Percentiles rank a stretch among this genome's conserved stretches.
phyloP scores from a whole-genome alignment of 2,329 filamentous ascomycete species.

The Teratosphaeria epicoccoides region DNA sequence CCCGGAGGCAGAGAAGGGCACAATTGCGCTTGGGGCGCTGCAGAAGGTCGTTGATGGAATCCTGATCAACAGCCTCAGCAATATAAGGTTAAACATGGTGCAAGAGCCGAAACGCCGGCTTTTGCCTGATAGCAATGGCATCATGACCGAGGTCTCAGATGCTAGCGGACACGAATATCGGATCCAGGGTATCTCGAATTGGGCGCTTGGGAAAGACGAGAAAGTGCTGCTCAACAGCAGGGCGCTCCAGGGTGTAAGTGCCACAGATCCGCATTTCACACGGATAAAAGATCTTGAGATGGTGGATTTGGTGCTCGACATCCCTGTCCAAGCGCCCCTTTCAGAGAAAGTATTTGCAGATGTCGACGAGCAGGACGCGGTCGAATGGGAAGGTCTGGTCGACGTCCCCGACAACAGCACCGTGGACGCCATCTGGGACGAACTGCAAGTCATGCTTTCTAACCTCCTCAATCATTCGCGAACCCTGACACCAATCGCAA shows the following conservation, averaged over 20 bases:
- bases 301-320: conserved; percentile 62
- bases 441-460: conserved; percentile 42
- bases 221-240: conserved; percentile 70
- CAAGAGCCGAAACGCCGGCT: conserved; percentile 43
- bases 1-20: not conserved
- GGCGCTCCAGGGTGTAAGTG: conserved; percentile 54
- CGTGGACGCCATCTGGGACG: conserved; percentile 38
- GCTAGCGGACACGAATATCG: conserved; percentile 44
- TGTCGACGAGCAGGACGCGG: not conserved
- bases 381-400: not conserved
- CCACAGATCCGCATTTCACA: conserved; percentile 75
- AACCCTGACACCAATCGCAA: not conserved
- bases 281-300: conserved; percentile 61
- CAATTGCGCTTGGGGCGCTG: conserved; percentile 32
- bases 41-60: conserved; percentile 50
- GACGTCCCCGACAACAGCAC: conserved; percentile 17
- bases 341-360: not conserved
- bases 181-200: conserved; percentile 70
- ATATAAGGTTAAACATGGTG: conserved; percentile 56
- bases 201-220: conserved; percentile 77
- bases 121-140: conserved; percentile 20
- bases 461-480: conserved; percentile 19
- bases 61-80: conserved; percentile 49
- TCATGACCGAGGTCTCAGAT: conserved; percentile 21
- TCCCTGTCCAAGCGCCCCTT: conserved; percentile 2